phyloP scores from a whole-genome alignment of 331 rosid species.

The Acacia concinna region DNA sequence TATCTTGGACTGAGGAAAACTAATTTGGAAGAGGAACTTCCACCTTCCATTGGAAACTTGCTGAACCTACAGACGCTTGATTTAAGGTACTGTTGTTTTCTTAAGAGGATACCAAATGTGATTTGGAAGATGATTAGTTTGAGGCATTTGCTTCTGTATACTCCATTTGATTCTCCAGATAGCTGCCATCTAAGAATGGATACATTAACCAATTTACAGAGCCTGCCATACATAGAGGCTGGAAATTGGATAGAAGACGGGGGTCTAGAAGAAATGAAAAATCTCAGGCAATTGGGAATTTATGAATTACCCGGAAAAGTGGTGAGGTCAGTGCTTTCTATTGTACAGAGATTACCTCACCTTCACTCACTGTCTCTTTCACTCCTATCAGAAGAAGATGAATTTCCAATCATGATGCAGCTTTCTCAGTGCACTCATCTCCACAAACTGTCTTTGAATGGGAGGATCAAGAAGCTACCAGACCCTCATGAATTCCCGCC shows the following conservation, averaged over 20 bases:
- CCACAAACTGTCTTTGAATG: slow-evolving; percentile 42
- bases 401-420: slow-evolving; percentile 46
- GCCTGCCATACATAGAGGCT: slow-evolving; percentile 49
- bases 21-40: slow-evolving; percentile 40
- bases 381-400: slow-evolving; percentile 45
- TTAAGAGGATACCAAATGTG: slow-evolving; percentile 46
- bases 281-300: slow-evolving; percentile 44
- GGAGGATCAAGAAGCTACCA: slow-evolving; percentile 43
- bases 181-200: slow-evolving; percentile 43
- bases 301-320: slow-evolving; percentile 33
- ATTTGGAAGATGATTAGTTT: slow-evolving; percentile 52
- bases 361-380: slow-evolving; percentile 43
- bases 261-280: slow-evolving; percentile 40
- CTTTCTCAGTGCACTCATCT: slow-evolving; percentile 44
- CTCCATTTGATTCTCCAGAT: slow-evolving; percentile 48
- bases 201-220: slow-evolving; percentile 47
- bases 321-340: slow-evolving; percentile 37
- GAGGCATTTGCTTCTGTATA: slow-evolving; percentile 48
- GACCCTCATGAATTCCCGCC: slow-evolving; percentile 50
- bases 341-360: slow-evolving; percentile 28
- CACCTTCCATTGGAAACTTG: slow-evolving; percentile 46
- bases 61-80: slow-evolving; percentile 54
- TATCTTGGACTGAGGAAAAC: slow-evolving; percentile 51
- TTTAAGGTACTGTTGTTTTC: slow-evolving; percentile 50
- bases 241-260: slow-evolving; percentile 46